Evolutionary conservation across 192 early-diverging fungal genomes (phyloP).

Genomic region (Kappamyces sp.): DNA sequence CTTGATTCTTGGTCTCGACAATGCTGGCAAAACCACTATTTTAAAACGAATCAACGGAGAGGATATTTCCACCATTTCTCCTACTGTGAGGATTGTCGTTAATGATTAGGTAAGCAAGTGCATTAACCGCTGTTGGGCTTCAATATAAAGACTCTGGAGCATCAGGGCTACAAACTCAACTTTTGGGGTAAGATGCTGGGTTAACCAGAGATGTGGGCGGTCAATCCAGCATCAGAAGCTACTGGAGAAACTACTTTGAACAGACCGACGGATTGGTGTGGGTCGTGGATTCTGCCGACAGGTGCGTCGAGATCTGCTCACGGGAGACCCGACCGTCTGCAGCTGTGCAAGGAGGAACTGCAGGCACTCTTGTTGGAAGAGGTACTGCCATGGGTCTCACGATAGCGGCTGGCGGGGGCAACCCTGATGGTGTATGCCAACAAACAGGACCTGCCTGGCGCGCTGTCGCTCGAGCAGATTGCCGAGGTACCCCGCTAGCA

Average conservation of each 20-base stretch:
- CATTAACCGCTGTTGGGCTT: constrained; percentile 76
- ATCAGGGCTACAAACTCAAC: constrained; percentile 83
- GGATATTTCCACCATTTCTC: constrained; percentile 81
- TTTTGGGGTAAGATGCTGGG: constrained; percentile 49
- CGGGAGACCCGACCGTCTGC: constrained; percentile 56
- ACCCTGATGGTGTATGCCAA: constrained; percentile 94
- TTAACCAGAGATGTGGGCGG: constrained; percentile 77
- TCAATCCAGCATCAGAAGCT: constrained; percentile 91
- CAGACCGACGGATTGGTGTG: constrained; percentile 95
- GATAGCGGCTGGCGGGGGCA: constrained; percentile 79
- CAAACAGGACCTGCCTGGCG: constrained; percentile 91
- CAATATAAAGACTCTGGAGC: constrained; percentile 91
- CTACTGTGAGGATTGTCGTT: no score
- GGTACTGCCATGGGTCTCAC: constrained; percentile 31
- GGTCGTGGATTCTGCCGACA: constrained; percentile 95
- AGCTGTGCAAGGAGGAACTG: constrained; percentile 77
- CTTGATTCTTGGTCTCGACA: constrained; percentile 75
- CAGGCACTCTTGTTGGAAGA: constrained; percentile 79
- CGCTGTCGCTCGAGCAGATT: constrained; percentile 67
- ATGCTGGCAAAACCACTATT: constrained; percentile 99
- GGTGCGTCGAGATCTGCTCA: no score
- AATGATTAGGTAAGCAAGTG: not conserved
- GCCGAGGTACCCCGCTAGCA: constrained; percentile 41
- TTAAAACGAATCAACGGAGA: constrained; percentile 93
- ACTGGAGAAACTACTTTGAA: constrained; percentile 99